phyloP scores from a whole-genome alignment of 139 green algal genomes.

The Picochlorum sp. region DNA sequence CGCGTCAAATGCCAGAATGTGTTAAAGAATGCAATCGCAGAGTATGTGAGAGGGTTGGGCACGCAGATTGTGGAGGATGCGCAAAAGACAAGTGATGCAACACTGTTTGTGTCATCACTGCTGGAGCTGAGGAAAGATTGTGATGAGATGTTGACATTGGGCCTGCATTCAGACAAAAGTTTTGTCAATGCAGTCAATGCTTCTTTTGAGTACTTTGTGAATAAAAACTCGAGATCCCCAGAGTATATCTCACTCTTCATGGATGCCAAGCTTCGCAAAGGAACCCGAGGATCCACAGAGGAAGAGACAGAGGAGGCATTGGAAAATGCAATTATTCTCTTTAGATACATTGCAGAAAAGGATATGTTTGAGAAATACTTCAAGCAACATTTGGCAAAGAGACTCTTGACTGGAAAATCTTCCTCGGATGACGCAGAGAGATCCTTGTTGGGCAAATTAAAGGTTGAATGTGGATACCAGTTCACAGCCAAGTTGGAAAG shows the following conservation, averaged over 20 bases:
- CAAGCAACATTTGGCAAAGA: conserved; percentile 94
- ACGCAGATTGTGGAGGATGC: conserved; percentile 61
- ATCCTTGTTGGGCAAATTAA: conserved; percentile 91
- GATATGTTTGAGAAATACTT: conserved; percentile 99
- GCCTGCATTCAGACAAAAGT: conserved; percentile 77
- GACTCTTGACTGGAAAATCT: conserved; percentile 66
- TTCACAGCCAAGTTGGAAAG: conserved; percentile 97
- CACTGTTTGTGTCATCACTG: conserved; percentile 81
- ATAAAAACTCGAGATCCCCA: conserved; percentile 76
- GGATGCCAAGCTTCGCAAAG: conserved; percentile 83
- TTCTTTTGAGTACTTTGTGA: conserved; percentile 92
- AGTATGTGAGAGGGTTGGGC: conserved; percentile 61
- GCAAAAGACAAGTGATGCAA: conserved; percentile 64
- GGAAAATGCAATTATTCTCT: conserved; percentile 90
- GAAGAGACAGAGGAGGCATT: conserved; percentile 80
- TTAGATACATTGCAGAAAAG: conserved; percentile 86
- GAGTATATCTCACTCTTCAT: conserved; percentile 97
- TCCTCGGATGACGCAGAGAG: conserved; percentile 62
- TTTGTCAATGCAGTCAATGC: conserved; percentile 85
- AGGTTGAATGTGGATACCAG: conserved; percentile 97
- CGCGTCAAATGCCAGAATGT: conserved; percentile 54
- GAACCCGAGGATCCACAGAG: conserved; percentile 64
- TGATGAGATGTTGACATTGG: conserved; percentile 61
- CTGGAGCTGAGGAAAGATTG: conserved; percentile 79
- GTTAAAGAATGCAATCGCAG: conserved; percentile 27